Evolutionary conservation across 805 yeast species (phyloP).

Genomic region (Priceomyces carsonii): DNA sequence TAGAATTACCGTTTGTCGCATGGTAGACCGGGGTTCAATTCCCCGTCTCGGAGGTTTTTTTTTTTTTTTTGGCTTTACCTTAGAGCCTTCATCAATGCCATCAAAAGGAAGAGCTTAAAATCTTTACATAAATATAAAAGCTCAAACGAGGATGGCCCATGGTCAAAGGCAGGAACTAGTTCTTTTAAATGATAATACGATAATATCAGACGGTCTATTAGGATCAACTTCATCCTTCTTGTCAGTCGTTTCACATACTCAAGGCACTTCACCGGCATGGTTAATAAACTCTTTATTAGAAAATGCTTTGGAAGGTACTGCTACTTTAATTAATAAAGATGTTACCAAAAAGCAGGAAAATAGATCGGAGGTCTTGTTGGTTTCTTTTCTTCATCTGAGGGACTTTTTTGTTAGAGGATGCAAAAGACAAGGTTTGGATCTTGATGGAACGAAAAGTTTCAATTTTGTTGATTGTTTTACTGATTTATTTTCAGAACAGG

Average conservation of each 20-base stretch:
- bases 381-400: slow-evolving; percentile 34
- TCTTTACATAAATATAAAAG: too few relatives aligned
- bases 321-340: slow-evolving; percentile 38
- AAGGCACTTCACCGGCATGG: slow-evolving; percentile 68
- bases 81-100: too few relatives aligned
- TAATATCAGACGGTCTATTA: slow-evolving; percentile 31
- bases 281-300: slow-evolving; percentile 56
- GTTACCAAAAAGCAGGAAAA: slow-evolving; percentile 15
- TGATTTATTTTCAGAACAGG: slow-evolving; percentile 39
- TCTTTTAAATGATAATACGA: slow-evolving; percentile 51
- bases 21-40: slow-evolving; percentile 23
- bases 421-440: slow-evolving; percentile 41
- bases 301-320: slow-evolving; percentile 48
- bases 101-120: too few relatives aligned
- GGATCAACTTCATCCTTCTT: slow-evolving; percentile 17
- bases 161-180: slow-evolving; percentile 59
- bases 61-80: too few relatives aligned
- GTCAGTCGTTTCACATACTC: slow-evolving; percentile 32
- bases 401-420: slow-evolving; percentile 36
- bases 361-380: slow-evolving; percentile 32
- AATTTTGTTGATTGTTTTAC: slow-evolving; percentile 48
- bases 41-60: slow-evolving; percentile 22
- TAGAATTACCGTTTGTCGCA: slow-evolving; percentile 22
- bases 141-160: slow-evolving; percentile 4
- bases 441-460: slow-evolving; percentile 25